Evolutionary conservation across 148 eudicot genomes (phyloP).

Genomic region (Vaccinium macrocarpon): DNA sequence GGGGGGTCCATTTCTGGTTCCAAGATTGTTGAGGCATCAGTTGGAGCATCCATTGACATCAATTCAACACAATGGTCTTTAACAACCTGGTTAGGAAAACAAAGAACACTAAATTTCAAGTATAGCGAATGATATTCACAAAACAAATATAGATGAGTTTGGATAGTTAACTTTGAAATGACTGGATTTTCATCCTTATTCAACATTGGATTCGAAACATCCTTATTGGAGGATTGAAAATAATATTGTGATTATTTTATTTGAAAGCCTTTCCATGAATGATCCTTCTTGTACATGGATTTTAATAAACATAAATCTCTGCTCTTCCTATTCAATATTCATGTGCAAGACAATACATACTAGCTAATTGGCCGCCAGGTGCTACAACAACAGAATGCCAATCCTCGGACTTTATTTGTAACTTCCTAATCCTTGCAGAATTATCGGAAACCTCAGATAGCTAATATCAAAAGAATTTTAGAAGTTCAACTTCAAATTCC

Average conservation of each 20-base stretch:
- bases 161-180: not conserved
- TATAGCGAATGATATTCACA: not conserved
- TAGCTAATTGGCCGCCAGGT: too few species aligned
- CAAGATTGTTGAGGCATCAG: constrained; percentile 45
- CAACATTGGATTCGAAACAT: not conserved
- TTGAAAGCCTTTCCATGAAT: not conserved
- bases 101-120: not conserved
- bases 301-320: not conserved
- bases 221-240: not conserved
- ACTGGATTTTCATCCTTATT: not conserved
- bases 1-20: constrained; percentile 59
- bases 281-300: not conserved
- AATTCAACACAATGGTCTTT: constrained; percentile 68
- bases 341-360: too few species aligned
- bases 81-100: constrained; percentile 38
- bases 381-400: too few species aligned
- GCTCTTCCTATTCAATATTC: not conserved
- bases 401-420: too few species aligned
- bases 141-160: not conserved
- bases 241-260: not conserved
- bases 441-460: not conserved
- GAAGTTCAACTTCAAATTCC: not conserved
- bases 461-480: not conserved
- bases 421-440: not conserved
- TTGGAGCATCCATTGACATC: constrained; percentile 64